A percentile compares a stretch with the other conserved stretches of the same genome.
Conservation (phyloP, 768 basidiomycete species). For the Steccherinum ochraceum region DNA sequence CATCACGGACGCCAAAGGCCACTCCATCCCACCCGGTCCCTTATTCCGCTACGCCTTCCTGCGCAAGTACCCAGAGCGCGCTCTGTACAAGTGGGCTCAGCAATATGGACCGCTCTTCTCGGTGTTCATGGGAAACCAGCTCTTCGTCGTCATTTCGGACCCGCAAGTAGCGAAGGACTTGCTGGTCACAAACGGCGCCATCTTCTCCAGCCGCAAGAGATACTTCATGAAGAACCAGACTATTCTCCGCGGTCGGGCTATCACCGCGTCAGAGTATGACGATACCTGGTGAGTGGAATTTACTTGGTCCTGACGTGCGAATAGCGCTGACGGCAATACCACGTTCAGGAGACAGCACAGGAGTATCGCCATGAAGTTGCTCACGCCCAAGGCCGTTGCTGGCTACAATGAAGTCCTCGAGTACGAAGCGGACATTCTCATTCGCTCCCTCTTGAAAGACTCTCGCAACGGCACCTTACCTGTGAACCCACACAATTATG, state of each 20-base stretch:
- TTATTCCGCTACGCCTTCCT: constrained; percentile 30
- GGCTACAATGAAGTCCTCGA: constrained; percentile 30
- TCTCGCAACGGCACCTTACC: constrained; percentile 26
- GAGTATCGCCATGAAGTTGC: constrained; percentile 28
- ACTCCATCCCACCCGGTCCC: constrained; percentile 19
- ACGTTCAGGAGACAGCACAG: constrained; percentile 35
- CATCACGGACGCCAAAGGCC: constrained; percentile 15
- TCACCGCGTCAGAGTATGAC: constrained; percentile 38
- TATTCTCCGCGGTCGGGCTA: constrained; percentile 36
- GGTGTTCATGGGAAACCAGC: constrained; percentile 40
- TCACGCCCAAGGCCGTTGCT: constrained; percentile 29
- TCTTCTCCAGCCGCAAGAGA: constrained; percentile 40
- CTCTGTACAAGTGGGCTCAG: constrained; percentile 35
- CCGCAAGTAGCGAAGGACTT: constrained; percentile 38
- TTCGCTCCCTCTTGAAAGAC: constrained; percentile 29
- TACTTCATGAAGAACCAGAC: constrained; percentile 40
- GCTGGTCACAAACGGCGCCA: constrained; percentile 36
- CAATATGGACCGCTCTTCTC: constrained; percentile 40
- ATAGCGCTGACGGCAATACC: neutral
- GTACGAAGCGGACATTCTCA: constrained; percentile 24
- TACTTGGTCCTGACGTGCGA: neutral
- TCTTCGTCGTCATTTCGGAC: constrained; percentile 40
- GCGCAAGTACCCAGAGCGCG: constrained; percentile 35
- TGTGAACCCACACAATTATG: constrained; percentile 32
- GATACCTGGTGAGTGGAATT: constrained; percentile 29